phyloP scores from a whole-genome alignment of 2,329 filamentous ascomycete genomes.

The Fusarium multiceps region DNA sequence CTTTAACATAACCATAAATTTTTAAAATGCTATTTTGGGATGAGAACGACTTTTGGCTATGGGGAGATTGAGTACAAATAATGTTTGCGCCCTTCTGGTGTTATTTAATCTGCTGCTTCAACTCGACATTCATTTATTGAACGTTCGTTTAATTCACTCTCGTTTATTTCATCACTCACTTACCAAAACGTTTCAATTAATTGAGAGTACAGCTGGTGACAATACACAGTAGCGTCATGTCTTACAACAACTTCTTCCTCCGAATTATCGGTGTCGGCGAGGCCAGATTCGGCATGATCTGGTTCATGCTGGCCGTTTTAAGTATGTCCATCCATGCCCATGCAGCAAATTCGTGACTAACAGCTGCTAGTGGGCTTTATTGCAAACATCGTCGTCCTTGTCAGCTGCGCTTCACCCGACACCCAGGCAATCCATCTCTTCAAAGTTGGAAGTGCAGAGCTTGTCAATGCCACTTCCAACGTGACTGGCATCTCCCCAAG shows the following conservation, averaged over 20 bases:
- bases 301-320: neutral
- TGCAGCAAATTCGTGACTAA: too few species aligned
- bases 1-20: neutral
- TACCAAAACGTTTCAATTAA: neutral
- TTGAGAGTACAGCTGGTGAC: too few species aligned
- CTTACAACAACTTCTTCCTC: neutral
- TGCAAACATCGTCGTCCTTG: neutral
- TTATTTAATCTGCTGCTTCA: too few species aligned
- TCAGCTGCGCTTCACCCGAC: neutral
- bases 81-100: fast-evolving
- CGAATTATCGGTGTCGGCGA: neutral
- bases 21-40: neutral
- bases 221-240: neutral
- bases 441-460: neutral
- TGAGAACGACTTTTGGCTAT: fast-evolving
- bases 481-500: neutral
- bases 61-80: neutral
- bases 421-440: neutral
- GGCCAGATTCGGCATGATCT: neutral
- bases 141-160: neutral
- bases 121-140: too few species aligned
- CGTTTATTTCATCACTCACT: neutral
- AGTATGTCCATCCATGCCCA: neutral
- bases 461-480: neutral
- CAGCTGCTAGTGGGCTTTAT: neutral